Base-by-base conservation (phyloP, 306 rosid species). In the Dalbergia oliveri region DNA sequence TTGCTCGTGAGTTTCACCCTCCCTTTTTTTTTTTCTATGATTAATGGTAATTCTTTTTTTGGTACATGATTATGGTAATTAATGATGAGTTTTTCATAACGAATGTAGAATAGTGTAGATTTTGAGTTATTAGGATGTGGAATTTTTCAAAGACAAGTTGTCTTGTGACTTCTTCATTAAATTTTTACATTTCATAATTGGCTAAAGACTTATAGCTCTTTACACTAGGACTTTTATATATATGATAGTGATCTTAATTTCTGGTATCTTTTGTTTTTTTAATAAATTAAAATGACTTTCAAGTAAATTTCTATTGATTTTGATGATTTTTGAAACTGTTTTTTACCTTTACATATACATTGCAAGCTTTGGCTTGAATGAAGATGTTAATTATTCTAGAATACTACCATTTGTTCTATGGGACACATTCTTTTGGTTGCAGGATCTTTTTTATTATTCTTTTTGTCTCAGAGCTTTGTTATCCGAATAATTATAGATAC, bases 1-100 rank as follows among this genome's bases (percentile, higher is more conserved):
- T 43, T 53, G 35, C 83, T 71, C 91, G 82, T 72, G 51, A n/a
- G 41, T 10, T 9, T 11, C 69, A 56, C 21, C 39, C n/a, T 43
- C 3, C 10, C 43, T 10, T 4, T 18, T 14, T 18, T 3, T 19
- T 67, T 67, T 23, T 11, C 10, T 8, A 10, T 19, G 23, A 18
- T 18, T 8, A 57, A 18, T 57, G 13, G 23, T 57, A 26, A 26
- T 26, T 26, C 31, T 26, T 26, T 26, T 26, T 2, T 26, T 1
- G 31, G 31, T 26, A 26, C 31, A 26, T 26, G 31, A 26, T 26
- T 26, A 26, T 26, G 31, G 6, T 37, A 37, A 37, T 37, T 37
- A 37, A 26, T 26, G 31, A 26, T 26, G 31, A 26, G 31, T 1
- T 26, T 21, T 26, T 26, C 31, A 26, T 26, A 26, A 2, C 31